Evolutionary conservation across 768 basidiomycete species (phyloP).

Genomic region (Boletus reticulatus): DNA sequence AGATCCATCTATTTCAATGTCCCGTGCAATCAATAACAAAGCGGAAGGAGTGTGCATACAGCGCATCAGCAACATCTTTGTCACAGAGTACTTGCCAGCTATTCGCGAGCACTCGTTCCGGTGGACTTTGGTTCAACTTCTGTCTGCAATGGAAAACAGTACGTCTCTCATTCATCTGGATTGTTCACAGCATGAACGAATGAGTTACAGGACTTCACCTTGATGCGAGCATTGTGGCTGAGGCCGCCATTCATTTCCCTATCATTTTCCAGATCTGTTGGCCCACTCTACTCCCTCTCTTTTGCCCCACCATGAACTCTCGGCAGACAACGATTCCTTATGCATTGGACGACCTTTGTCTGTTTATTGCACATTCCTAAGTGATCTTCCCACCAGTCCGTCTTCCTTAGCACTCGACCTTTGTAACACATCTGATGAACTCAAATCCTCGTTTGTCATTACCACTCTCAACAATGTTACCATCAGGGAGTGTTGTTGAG

Average conservation of each 20-base stretch:
- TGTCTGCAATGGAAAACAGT: not conserved
- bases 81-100: not conserved
- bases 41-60: not conserved
- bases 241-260: not conserved
- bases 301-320: not conserved
- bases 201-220: not conserved
- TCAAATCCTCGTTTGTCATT: not conserved
- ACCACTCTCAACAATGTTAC: not conserved
- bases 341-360: not conserved
- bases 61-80: not conserved
- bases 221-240: not conserved
- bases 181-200: no score
- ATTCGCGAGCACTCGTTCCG: not conserved
- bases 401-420: not conserved
- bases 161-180: not conserved
- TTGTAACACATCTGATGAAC: not conserved
- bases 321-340: not conserved
- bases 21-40: not conserved
- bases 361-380: not conserved
- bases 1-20: not conserved
- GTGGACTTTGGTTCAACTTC: not conserved
- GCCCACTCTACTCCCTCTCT: not conserved
- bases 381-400: not conserved
- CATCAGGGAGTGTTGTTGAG: not conserved
- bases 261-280: not conserved